Conservation (phyloP, 2,329 filamentous ascomycete species). For the Alternaria brassicicola region DNA sequence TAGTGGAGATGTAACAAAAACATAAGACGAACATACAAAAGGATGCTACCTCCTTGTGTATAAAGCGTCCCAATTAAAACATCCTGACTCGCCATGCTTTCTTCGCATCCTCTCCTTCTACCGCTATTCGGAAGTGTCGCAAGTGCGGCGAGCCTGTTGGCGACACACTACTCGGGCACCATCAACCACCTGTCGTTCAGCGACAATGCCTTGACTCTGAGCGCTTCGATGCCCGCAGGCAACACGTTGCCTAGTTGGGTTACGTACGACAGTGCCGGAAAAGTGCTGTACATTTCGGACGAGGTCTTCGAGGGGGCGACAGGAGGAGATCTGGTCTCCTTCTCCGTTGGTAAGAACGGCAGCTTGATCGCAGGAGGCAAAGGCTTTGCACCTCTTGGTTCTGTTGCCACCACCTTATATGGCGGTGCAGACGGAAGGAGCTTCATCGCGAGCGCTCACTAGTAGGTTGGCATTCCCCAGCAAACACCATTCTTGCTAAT, state of each 20-base stretch:
- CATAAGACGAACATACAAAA: slow-evolving; percentile 17
- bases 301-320: slow-evolving; percentile 28
- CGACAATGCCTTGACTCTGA: slow-evolving; percentile 31
- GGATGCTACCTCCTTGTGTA: neutral
- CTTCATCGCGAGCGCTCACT: slow-evolving; percentile 43
- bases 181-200: slow-evolving; percentile 37
- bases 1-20: slow-evolving; percentile 10
- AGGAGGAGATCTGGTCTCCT: slow-evolving; percentile 32
- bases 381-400: slow-evolving; percentile 30
- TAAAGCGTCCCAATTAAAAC: neutral
- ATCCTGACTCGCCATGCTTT: slow-evolving; percentile 27
- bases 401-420: slow-evolving; percentile 37
- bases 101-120: slow-evolving; percentile 27
- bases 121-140: slow-evolving; percentile 35
- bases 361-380: slow-evolving; percentile 31
- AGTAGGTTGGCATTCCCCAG: slow-evolving; percentile 22
- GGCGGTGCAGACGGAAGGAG: slow-evolving; percentile 37
- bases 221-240: slow-evolving; percentile 23
- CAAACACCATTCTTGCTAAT: neutral
- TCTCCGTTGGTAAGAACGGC: slow-evolving; percentile 34
- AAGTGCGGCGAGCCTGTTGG: slow-evolving; percentile 37
- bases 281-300: slow-evolving; percentile 37
- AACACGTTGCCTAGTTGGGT: slow-evolving; percentile 41
- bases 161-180: slow-evolving; percentile 40
- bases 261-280: slow-evolving; percentile 36